These are phyloP conservation scores for Phytophthora citricola DNA, from an alignment of 352 stramenopile genomes.

Conservation along the genomic window DNA sequence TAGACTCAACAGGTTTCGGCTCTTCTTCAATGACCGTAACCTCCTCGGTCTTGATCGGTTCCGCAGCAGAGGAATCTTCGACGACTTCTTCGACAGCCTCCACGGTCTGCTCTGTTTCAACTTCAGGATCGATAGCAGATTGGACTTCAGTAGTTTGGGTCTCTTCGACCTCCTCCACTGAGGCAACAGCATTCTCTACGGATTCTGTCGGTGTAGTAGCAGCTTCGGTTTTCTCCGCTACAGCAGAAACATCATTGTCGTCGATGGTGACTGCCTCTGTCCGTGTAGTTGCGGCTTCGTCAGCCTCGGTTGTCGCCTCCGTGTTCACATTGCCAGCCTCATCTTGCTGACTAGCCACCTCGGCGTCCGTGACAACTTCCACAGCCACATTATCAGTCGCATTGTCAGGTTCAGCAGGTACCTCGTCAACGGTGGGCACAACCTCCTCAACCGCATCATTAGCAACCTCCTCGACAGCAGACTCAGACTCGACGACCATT, in stretches of 20 bases:
- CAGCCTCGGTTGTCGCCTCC: not conserved
- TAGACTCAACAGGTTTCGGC: not conserved
- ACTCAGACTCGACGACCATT: not conserved
- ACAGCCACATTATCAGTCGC: not conserved
- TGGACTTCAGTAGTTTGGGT: too few relatives aligned
- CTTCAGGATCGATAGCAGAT: not conserved
- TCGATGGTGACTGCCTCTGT: not conserved
- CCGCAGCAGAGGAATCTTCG: not conserved
- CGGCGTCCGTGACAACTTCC: not conserved
- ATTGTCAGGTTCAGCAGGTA: not conserved
- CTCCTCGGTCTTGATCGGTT: not conserved
- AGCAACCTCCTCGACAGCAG: not conserved
- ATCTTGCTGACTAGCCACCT: not conserved
- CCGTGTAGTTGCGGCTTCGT: not conserved
- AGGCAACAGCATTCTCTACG: too few relatives aligned
- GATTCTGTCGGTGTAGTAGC: not conserved
- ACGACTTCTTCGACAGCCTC: not conserved
- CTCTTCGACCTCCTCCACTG: too few relatives aligned
- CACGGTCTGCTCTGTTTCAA: constrained; percentile 1
- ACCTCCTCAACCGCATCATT: not conserved
- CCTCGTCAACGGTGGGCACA: not conserved
- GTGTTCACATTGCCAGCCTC: not conserved
- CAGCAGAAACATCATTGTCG: not conserved
- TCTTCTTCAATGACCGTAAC: not conserved
- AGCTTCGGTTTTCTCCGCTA: not conserved